Evolutionary conservation across 306 rosid species (phyloP), one percentile per base, ranked within the genome.

Genomic region (Fragaria vesca): DNA sequence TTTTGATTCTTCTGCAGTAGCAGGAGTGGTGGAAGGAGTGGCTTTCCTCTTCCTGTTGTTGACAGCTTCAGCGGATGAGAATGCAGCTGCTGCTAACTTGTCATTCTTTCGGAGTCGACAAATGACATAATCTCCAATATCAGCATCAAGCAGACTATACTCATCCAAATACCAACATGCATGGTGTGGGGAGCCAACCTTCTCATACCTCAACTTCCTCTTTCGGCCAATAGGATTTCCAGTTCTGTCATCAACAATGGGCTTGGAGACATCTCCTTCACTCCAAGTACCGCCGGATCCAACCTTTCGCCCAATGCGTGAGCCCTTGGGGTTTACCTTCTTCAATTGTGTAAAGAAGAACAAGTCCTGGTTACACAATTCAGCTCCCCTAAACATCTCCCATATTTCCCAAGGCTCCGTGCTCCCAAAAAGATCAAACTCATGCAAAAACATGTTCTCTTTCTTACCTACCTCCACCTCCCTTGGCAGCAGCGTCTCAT

Each of bases 121-220:
- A 68, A 68, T 68, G 17, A 68, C 72, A 42, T 42, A 68, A 68
- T 68, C 72, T 42, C 50, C 70, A 34, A 66, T 38, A 36, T 68
- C 51, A 20, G 51, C 51, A 40, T 68, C 72, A 68, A 68, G 30
- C 28, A 68, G 51, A 42, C 72, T 68, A 4, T 68, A 68, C 72
- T 68, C 72, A 11, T 38, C 72, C 48, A 68, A 20, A 21, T 68
- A 68, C 72, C 72, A 42, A 5, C 72, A n/a, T n/a, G 72, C 72
- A 38, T 68, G 72, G 52, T 42, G 72, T 68, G 50, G 50, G 26
- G 50, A 40, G 8, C 72, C 52, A 11, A 40, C 9, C 9, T 68
- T 68, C 52, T 68, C 72, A 42, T 68, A 68, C 32, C 72, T 11
- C 18, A 68, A 21, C 34, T 68, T 68, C 52, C 72, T n/a, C 52